phyloP scores from a whole-genome alignment of 768 basidiomycete species.

The Pleurotus ostreatus region DNA sequence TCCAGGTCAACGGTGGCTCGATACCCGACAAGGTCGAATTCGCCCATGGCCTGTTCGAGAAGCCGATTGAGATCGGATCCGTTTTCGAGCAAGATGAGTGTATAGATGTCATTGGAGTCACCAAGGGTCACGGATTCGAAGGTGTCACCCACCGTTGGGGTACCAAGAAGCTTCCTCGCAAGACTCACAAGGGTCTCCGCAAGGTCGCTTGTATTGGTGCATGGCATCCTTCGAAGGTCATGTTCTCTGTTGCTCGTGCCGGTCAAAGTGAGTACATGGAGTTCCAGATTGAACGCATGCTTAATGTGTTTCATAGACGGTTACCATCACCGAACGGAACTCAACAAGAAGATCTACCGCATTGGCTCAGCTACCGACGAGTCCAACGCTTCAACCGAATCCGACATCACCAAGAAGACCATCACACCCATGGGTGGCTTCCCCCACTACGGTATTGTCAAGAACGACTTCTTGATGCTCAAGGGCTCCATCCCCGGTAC shows the following conservation, averaged over 20 bases:
- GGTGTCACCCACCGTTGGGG: slow-evolving; percentile 99
- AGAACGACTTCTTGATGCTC: slow-evolving; percentile 96
- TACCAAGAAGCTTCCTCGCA: slow-evolving; percentile 96
- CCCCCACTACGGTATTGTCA: slow-evolving; percentile 98
- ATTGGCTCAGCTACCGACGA: slow-evolving; percentile 78
- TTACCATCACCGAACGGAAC: slow-evolving; percentile 94
- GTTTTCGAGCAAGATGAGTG: slow-evolving; percentile 97
- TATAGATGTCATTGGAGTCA: slow-evolving; percentile 96
- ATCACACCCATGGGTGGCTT: slow-evolving; percentile 99
- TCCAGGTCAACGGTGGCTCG: slow-evolving; percentile 97
- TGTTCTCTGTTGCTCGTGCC: slow-evolving; percentile 99
- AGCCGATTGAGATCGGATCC: slow-evolving; percentile 78
- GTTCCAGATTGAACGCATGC: too few relatives aligned
- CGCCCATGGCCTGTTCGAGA: slow-evolving; percentile 92
- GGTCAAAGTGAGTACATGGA: slow-evolving; percentile 81
- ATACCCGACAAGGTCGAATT: slow-evolving; percentile 97
- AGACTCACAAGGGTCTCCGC: slow-evolving; percentile 99
- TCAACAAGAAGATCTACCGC: slow-evolving; percentile 99
- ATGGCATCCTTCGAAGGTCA: slow-evolving; percentile 99
- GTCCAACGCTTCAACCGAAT: slow-evolving; percentile 87
- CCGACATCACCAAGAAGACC: slow-evolving; percentile 88
- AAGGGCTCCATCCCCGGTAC: slow-evolving; percentile 96
- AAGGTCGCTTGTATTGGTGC: slow-evolving; percentile 99
- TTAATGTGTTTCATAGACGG: slow-evolving; percentile 49
- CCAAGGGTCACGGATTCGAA: slow-evolving; percentile 99